Percentiles rank a stretch among this genome's conserved stretches.
phyloP scores from a whole-genome alignment of 1,284 basidiomycete genomes.

The Ganoderma sp. region DNA sequence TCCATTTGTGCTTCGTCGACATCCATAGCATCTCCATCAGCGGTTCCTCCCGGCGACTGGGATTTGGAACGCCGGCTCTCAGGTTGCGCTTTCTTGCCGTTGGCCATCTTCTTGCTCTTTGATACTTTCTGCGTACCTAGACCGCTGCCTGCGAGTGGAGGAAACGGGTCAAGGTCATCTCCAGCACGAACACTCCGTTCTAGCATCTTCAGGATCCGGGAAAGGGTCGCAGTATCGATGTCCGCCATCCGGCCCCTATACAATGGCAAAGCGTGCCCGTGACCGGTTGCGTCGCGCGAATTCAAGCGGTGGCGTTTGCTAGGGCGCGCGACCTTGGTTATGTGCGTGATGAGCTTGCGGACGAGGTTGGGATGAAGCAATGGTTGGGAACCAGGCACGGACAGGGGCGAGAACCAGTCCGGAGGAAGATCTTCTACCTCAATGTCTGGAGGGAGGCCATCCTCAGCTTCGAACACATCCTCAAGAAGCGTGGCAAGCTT shows the following conservation, averaged over 20 bases:
- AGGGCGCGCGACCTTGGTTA: slow-evolving; percentile 68
- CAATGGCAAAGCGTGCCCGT: slow-evolving; percentile 47
- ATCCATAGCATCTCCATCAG: slow-evolving; percentile 40
- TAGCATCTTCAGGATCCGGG: slow-evolving; percentile 74
- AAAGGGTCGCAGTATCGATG: slow-evolving; percentile 64
- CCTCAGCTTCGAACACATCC: slow-evolving; percentile 90
- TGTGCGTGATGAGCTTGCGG: slow-evolving; percentile 70
- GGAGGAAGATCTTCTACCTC: slow-evolving; percentile 59
- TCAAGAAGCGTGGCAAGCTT: slow-evolving; percentile 77
- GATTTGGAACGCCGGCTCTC: slow-evolving; percentile 39
- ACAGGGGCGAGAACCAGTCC: slow-evolving; percentile 71
- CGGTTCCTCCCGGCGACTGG: slow-evolving; percentile 35
- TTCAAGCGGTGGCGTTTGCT: slow-evolving; percentile 61
- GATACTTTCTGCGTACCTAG: slow-evolving; percentile 34
- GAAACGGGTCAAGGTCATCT: slow-evolving; percentile 77
- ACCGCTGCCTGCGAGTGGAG: slow-evolving; percentile 34
- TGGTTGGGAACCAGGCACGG: slow-evolving; percentile 61
- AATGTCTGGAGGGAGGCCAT: slow-evolving; percentile 72
- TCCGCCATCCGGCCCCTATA: slow-evolving; percentile 64
- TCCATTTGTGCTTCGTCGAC: slow-evolving; percentile 32
- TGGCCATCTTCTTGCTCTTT: slow-evolving; percentile 47
- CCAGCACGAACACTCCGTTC: slow-evolving; percentile 77
- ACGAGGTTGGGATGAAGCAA: slow-evolving; percentile 65
- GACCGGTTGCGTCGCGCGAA: slow-evolving; percentile 46
- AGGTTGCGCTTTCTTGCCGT: slow-evolving; percentile 47